A percentile compares a stretch with the other conserved stretches of the same genome.
These are phyloP conservation scores for Rhododendron henanense DNA, from an alignment of 148 eudicot genomes.

Conservation along the genomic window DNA sequence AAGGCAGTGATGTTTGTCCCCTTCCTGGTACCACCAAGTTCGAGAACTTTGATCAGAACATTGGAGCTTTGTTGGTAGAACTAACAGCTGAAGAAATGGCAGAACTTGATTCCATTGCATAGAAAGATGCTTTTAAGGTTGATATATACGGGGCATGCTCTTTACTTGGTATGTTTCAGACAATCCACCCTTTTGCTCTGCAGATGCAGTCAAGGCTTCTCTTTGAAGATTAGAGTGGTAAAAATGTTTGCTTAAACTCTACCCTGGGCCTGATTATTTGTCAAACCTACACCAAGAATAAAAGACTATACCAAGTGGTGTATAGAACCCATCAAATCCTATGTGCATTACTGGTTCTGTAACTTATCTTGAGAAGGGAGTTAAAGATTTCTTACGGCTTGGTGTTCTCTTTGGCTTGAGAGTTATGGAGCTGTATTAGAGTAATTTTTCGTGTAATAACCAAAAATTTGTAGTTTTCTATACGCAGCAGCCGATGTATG, in stretches of 20 bases:
- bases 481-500: not conserved
- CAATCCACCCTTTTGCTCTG: not conserved
- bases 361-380: not conserved
- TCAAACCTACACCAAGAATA: not conserved
- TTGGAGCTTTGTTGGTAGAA: conserved; percentile 13
- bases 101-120: conserved; percentile 13
- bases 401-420: not conserved
- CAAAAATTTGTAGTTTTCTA: too few relatives aligned
- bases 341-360: not conserved
- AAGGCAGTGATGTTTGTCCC: conserved; percentile 14
- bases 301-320: not conserved
- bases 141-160: not conserved
- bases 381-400: not conserved
- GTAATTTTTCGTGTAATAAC: not conserved
- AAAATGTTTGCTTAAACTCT: not conserved
- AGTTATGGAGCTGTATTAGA: not conserved
- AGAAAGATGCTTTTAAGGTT: not conserved
- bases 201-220: not conserved
- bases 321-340: not conserved
- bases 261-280: not conserved
- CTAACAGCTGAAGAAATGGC: conserved; percentile 16
- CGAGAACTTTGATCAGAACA: conserved; percentile 14
- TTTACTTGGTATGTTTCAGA: not conserved
- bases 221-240: not conserved
- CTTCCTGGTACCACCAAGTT: conserved; percentile 20